Evolutionary conservation across 805 yeast species (phyloP), one percentile per base, ranked within the genome.

Genomic region (Debaryomyces maramus): DNA sequence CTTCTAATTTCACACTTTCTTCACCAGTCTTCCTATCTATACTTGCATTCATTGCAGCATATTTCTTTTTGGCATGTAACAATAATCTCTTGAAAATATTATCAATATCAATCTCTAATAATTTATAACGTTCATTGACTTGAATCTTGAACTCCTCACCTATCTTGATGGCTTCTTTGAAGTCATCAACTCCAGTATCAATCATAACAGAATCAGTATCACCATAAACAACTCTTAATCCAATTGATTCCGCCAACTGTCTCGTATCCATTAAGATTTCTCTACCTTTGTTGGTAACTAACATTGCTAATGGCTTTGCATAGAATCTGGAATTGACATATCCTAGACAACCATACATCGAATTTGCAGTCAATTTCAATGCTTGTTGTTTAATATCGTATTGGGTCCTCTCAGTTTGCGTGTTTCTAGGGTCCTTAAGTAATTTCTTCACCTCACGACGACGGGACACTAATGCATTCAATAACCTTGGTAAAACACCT

Each of bases 271-370:
- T 85, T 55, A 93, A 76, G 60, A 90, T 88, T 61, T 93, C 98
- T 68, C 99, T 79, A 55, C 99, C 99, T 62, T 90, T 88, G 52
- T 82, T 85, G 3, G 99, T 93, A 42, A 89, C 96, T 54, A 93
- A 72, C 90, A 88, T 88, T 4, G 99, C 99, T 51, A 93, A 72
- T 0, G 98, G 97, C 56, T 87, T 85, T 9, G 99, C 99, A 56
- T 90, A 91, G 62, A 93, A 93, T 55, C 99, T 77, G 16, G 97
- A 88, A 53, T 85, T 78, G 5, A 85, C 85, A 61, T 83, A 90
- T 51, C 99, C 99, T 53, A 93, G 75, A 77, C 98, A 93, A 58
- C 99, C 99, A 67, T 93, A 93, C 97, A 93, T 91, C n/a, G 99
- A 93, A 65, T 93, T 93, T 20, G 99, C 99, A 2, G 99, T 95